These are phyloP conservation scores for Termitomyces sp. DNA, from an alignment of 768 basidiomycete species.

Conservation along the genomic window DNA sequence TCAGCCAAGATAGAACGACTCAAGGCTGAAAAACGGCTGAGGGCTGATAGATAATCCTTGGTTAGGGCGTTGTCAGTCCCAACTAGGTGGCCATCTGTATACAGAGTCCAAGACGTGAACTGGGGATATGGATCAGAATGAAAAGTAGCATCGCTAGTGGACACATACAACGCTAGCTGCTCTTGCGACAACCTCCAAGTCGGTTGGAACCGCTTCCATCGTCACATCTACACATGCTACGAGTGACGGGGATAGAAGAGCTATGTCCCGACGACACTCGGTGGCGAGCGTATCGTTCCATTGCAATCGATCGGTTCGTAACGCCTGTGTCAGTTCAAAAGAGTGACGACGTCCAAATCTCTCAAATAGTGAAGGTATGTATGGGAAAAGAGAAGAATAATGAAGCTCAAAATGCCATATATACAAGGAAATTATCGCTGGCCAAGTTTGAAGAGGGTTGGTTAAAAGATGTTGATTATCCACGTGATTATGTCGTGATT, in stretches of 20 bases:
- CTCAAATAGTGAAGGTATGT: neutral
- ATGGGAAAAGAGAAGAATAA: neutral
- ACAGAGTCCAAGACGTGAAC: slow-evolving; percentile 92
- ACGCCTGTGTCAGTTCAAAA: neutral
- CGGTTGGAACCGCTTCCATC: slow-evolving; percentile 47
- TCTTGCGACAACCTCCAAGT: slow-evolving; percentile 72
- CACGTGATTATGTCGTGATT: slow-evolving; percentile 10
- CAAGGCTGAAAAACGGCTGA: slow-evolving; percentile 59
- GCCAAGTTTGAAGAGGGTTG: neutral
- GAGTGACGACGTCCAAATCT: neutral
- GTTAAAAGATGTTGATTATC: neutral
- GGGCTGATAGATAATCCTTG: slow-evolving; percentile 59
- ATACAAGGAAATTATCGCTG: neutral
- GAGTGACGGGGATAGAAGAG: slow-evolving; percentile 65
- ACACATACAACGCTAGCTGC: slow-evolving; percentile 73
- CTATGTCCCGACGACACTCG: slow-evolving; percentile 83
- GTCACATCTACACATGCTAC: slow-evolving; percentile 58
- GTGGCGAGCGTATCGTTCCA: slow-evolving; percentile 54
- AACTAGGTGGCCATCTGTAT: slow-evolving; percentile 79
- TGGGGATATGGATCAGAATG: slow-evolving; percentile 21
- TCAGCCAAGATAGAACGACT: slow-evolving; percentile 52
- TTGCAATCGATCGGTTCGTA: neutral
- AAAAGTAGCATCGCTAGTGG: neutral
- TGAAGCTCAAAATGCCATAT: neutral
- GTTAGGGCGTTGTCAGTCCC: slow-evolving; percentile 71